Evolutionary conservation across 768 basidiomycete genomes (phyloP).

Genomic region (Calocybe gangraenosa): DNA sequence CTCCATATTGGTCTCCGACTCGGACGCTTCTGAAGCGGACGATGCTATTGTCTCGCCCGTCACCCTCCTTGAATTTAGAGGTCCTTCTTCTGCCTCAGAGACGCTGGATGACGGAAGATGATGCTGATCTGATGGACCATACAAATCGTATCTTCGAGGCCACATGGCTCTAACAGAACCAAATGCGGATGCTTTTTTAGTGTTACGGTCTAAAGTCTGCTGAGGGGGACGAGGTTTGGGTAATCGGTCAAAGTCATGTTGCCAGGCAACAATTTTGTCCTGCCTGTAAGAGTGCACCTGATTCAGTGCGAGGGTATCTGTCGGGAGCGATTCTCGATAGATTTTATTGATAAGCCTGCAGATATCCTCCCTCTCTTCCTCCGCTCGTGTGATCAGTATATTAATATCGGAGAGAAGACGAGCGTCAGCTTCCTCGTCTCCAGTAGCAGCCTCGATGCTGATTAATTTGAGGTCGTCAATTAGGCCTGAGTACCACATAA

Average conservation of each 20-base stretch:
- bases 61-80: constrained; percentile 38
- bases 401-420: constrained; percentile 61
- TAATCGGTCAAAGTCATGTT: constrained; percentile 85
- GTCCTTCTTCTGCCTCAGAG: constrained; percentile 71
- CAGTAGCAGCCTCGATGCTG: constrained; percentile 74
- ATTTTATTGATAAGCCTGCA: constrained; percentile 67
- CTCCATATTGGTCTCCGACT: constrained; percentile 44
- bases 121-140: constrained; percentile 48
- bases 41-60: constrained; percentile 57
- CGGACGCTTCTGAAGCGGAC: constrained; percentile 71
- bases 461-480: constrained; percentile 75
- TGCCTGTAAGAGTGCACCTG: constrained; percentile 83
- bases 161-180: constrained; percentile 70
- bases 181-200: constrained; percentile 59
- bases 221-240: constrained; percentile 63
- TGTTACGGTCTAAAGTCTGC: constrained; percentile 39
- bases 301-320: constrained; percentile 85
- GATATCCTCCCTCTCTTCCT: constrained; percentile 72
- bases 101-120: constrained; percentile 60
- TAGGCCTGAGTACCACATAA: constrained; percentile 69
- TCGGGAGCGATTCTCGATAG: constrained; percentile 76
- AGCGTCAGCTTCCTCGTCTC: constrained; percentile 69
- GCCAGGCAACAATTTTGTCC: constrained; percentile 96
- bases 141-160: constrained; percentile 56
- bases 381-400: constrained; percentile 64